Percentiles rank a stretch among this genome's conserved stretches.
Evolutionary conservation across 805 yeast genomes (phyloP).

Genomic region (Lipomyces mesembrius): DNA sequence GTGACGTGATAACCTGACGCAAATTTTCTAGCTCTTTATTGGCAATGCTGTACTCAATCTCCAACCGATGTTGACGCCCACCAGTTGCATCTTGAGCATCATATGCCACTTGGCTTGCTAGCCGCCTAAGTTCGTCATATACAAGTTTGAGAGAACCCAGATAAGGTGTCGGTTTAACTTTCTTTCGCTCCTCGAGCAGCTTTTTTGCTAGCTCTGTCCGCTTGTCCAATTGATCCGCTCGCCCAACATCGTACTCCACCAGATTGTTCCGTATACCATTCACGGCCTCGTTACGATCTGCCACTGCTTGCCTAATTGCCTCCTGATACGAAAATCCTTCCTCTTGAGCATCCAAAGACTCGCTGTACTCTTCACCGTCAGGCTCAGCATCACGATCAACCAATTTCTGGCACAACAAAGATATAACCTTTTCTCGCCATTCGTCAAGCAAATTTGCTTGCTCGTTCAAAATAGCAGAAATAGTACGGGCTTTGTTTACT

Average conservation of each 20-base stretch:
- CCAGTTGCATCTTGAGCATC: conserved; percentile 30
- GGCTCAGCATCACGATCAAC: conserved; percentile 56
- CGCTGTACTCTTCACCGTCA: conserved; percentile 78
- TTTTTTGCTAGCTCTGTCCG: conserved; percentile 39
- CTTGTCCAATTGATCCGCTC: conserved; percentile 32
- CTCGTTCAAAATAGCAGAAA: conserved; percentile 48
- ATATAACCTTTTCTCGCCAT: conserved; percentile 55
- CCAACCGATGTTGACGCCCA: conserved; percentile 19
- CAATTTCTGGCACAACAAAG: conserved; percentile 56
- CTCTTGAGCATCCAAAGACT: conserved; percentile 76
- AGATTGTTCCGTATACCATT: conserved; percentile 45
- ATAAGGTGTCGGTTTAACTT: conserved; percentile 25
- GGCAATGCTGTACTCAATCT: conserved; percentile 24
- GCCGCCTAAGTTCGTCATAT: conserved; percentile 30
- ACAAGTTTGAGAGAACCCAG: conserved; percentile 30
- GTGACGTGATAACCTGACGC: conserved; percentile 42
- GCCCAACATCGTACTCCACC: conserved; percentile 33
- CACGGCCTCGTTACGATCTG: conserved; percentile 51
- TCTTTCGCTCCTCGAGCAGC: conserved; percentile 39
- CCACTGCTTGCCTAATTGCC: conserved; percentile 45
- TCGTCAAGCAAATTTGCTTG: conserved; percentile 59
- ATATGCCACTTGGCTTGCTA: conserved; percentile 19
- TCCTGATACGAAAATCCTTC: conserved; percentile 51
- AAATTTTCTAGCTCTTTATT: conserved; percentile 13
- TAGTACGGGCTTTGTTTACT: conserved; percentile 21